Base-by-base conservation (phyloP, 2,329 filamentous ascomycete species). In the Colletotrichum incanum region DNA sequence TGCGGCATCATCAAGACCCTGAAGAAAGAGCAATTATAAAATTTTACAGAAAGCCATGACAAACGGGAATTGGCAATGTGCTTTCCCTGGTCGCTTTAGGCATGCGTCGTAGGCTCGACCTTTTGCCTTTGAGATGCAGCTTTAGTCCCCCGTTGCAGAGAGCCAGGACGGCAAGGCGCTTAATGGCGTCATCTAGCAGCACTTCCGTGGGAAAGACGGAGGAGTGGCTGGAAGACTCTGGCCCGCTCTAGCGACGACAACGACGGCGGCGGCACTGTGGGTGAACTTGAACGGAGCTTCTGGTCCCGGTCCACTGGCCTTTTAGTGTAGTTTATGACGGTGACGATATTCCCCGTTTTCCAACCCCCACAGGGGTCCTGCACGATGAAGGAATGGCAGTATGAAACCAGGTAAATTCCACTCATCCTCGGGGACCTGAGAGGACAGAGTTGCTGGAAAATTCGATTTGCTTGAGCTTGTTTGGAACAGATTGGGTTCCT, bases 171-270 rank as follows among this genome's bases (percentile, higher is more conserved):
- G 52, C 39, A 49, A 43, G 31, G 65, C 56, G 37, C 45, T 43
- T 52, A 16, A 65, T 72, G 70, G 70, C 70, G 70, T 72, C 70
- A 72, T 72, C n/a, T 55, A 59, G 59, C 69, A 41, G 16, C 37
- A 34, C 39, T 12, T 47, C 39, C 31, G 63, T 61, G 39, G 34
- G 43, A 23, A 55, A n/a, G 26, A 43, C 52, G 45, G n/a, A 28
- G 54, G 54, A 68, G 59, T 50, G 45, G 59, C 69, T 55, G 12
- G 52, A 64, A 68, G 60, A 59, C 68, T 63, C 64, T 50, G 43
- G 68, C 50, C 56, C 39, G 34, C 60, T 52, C 61, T 43, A 50
- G 34, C 49, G 31, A 52, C 45, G 49, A 45, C 65, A 23, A 23
- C 23, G 49, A 11, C 49, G 23, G 18, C n/a, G 55, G 26, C 37